phyloP scores from a whole-genome alignment of 805 yeast genomes.

The Clavispora vitiphila region DNA sequence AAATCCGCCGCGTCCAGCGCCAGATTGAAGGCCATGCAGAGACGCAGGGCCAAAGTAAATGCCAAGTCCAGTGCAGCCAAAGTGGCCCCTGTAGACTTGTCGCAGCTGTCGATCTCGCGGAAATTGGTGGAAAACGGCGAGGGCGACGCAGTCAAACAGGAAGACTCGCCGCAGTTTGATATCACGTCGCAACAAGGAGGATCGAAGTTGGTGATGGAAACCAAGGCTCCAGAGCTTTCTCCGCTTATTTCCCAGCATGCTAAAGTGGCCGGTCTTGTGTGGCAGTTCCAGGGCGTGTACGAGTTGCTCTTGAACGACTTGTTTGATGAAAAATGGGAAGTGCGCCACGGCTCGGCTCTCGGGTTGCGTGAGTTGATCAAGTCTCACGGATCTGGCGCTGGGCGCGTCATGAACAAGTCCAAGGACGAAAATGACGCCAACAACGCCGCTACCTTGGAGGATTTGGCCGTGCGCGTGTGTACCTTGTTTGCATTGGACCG shows the following conservation, averaged over 20 bases:
- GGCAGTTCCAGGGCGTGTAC: constrained; percentile 94
- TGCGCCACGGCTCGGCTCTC: constrained; percentile 91
- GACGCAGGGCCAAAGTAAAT: constrained; percentile 73
- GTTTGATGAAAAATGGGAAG: constrained; percentile 87
- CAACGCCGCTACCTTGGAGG: constrained; percentile 74
- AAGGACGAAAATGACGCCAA: constrained; percentile 56
- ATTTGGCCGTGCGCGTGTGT: constrained; percentile 77
- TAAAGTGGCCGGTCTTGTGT: constrained; percentile 66
- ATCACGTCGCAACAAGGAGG: constrained; percentile 78
- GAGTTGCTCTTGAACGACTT: constrained; percentile 75
- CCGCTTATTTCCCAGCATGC: constrained; percentile 69
- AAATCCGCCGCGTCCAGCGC: constrained; percentile 47
- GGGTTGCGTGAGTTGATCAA: constrained; percentile 84
- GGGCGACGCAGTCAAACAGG: constrained; percentile 10
- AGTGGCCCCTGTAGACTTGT: constrained; percentile 54
- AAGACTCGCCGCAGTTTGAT: constrained; percentile 40
- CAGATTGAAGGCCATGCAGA: constrained; percentile 90
- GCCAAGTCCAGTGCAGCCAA: constrained; percentile 48
- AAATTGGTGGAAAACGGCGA: constrained; percentile 43
- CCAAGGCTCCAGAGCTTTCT: constrained; percentile 57
- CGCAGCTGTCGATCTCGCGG: constrained; percentile 64
- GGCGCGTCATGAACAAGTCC: constrained; percentile 65
- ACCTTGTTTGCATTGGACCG: constrained; percentile 88
- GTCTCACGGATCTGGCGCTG: constrained; percentile 81
- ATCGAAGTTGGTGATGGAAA: constrained; percentile 79